Conservation (phyloP, 495 filamentous ascomycete genomes). For the Neurospora sp. region DNA sequence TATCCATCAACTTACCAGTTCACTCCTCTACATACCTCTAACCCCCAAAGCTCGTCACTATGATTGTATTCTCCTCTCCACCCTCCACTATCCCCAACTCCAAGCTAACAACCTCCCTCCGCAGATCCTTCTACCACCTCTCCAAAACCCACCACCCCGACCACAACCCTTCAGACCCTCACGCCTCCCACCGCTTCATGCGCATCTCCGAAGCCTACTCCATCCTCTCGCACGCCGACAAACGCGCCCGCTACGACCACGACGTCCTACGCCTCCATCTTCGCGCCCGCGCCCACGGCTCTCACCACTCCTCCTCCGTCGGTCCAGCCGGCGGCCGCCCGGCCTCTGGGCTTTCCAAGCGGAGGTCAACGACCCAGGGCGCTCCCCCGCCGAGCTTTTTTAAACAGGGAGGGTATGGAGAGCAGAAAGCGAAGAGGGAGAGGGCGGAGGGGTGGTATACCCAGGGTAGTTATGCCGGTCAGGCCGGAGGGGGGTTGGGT, state of each 20-base stretch:
- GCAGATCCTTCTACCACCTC: conserved; percentile 79
- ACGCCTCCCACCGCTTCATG: conserved; percentile 69
- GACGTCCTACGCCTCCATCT: conserved; percentile 40
- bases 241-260: conserved; percentile 71
- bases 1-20: background rate
- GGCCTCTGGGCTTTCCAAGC: conserved; percentile 69
- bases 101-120: background rate
- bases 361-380: conserved; percentile 60
- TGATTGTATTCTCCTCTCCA: no score
- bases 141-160: conserved; percentile 93
- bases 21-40: no score
- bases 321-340: conserved; percentile 58
- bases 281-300: conserved; percentile 21
- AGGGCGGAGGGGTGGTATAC: conserved; percentile 1
- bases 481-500: background rate
- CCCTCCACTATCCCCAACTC: background rate
- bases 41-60: no score
- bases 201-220: conserved; percentile 80
- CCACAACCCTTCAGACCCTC: conserved; percentile 67
- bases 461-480: background rate
- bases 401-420: conserved; percentile 62
- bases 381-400: conserved; percentile 90
- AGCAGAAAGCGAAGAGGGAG: conserved; percentile 42
- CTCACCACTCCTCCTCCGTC: conserved; percentile 36
- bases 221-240: conserved; percentile 56